Base-by-base conservation (phyloP, 306 rosid species). In the Prunus mongolica region DNA sequence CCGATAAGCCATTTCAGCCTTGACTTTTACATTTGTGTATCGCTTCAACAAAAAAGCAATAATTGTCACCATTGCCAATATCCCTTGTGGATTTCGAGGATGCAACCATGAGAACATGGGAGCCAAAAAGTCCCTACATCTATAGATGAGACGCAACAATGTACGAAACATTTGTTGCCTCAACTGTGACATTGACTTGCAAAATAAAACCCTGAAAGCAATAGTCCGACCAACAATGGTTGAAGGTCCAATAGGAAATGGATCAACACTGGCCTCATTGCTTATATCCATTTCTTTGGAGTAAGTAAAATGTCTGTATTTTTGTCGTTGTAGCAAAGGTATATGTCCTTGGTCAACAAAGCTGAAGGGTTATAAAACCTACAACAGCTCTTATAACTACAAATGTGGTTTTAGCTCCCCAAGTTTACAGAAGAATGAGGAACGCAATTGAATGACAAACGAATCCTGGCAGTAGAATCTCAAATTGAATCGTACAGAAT, bases 71-170 rank as follows among this genome's bases (percentile, higher is more conserved):
- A 92, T 81, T 54, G 89, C 96, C 75, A 95, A 75, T 80, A 95
- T 92, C 81, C 96, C 98, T 75, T 95, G 98, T 1, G 98, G 98
- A 82, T 95, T 84, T 57, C 96, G 83, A 19, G 97, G 98, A 84
- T 92, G 92, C 75, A 90, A 82, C 96, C 97, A 90, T 61, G 92
- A 83, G 34, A 84, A 9, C 85, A 87, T 80, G 74, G 96, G 84
- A 32, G 85, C 63, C 74, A 88, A 16, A 57, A 70, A 22, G 46
- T 85, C 87, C 85, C 58, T 92, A 76, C 85, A 84, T 80, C 86
- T 84, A 79, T 54, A 82, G 72, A 89, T 9, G 61, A 92, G 60
- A 46, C 60, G 58, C 56, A 90, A 46, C 81, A 92, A 47, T 1
- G 74, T 74, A 49, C 30, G 81, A 78, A 89, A 82, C 22, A 92